Evolutionary conservation across 306 rosid species (phyloP).

Genomic region (Glycine tomentella): DNA sequence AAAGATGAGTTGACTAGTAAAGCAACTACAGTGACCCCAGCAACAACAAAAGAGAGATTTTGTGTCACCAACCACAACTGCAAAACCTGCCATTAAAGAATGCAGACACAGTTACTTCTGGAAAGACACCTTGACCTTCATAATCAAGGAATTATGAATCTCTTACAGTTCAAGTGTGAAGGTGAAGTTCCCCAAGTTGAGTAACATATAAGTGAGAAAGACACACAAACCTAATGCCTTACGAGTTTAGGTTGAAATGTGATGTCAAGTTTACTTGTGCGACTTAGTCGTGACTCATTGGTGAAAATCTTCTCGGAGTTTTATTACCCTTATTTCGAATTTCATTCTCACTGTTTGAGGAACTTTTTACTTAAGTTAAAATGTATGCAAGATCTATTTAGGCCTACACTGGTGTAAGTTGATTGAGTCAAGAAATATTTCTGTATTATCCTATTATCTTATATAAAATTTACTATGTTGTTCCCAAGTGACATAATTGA

Average conservation of each 20-base stretch:
- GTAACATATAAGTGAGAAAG: too few species aligned
- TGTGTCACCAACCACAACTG: conserved; percentile 79
- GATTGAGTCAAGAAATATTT: neutral
- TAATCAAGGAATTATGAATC: neutral
- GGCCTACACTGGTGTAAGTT: neutral
- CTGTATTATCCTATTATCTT: neutral
- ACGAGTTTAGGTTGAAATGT: too few species aligned
- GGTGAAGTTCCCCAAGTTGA: too few species aligned
- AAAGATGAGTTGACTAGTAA: conserved; percentile 64
- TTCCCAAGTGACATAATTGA: neutral
- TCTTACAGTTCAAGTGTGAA: too few species aligned
- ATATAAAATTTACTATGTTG: neutral
- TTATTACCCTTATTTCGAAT: neutral
- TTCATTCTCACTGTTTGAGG: neutral
- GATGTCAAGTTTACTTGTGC: too few species aligned
- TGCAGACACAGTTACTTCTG: conserved; percentile 7
- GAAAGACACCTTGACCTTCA: neutral
- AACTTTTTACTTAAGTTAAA: neutral
- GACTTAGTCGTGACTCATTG: too few species aligned
- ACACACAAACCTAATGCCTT: too few species aligned
- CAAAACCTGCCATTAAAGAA: conserved; percentile 69
- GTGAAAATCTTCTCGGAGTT: too few species aligned
- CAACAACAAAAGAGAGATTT: conserved; percentile 74
- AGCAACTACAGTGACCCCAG: conserved; percentile 70
- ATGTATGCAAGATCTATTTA: neutral